phyloP scores from a whole-genome alignment of 1,139 yeast species.

The Keqinozyma sinolaborantium region DNA sequence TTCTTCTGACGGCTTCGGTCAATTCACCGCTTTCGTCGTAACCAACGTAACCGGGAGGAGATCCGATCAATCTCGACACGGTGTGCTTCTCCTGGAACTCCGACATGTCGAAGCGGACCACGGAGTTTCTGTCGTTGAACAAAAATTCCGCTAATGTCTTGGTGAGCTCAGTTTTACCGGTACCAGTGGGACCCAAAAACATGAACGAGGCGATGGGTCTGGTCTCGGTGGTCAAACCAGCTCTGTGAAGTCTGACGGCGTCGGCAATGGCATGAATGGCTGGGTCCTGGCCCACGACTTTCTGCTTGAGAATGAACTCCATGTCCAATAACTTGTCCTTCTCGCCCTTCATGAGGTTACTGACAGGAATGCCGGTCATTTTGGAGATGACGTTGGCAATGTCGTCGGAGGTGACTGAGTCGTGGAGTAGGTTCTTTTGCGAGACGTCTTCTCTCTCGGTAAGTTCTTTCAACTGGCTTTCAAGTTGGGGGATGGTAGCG shows the following conservation, averaged over 20 bases:
- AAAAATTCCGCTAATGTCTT: slow-evolving; percentile 88
- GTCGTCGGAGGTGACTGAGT: slow-evolving; percentile 90
- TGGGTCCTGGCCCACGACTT: slow-evolving; percentile 94
- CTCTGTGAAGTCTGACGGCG: slow-evolving; percentile 94
- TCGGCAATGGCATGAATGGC: slow-evolving; percentile 87
- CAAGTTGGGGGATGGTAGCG: slow-evolving; percentile 77
- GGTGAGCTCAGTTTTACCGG: slow-evolving; percentile 95
- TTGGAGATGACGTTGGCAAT: slow-evolving; percentile 88
- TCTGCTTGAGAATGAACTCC: slow-evolving; percentile 72
- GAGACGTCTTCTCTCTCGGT: slow-evolving; percentile 39
- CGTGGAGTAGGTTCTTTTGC: slow-evolving; percentile 59
- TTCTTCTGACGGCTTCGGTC: slow-evolving; percentile 92
- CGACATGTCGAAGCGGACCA: slow-evolving; percentile 93
- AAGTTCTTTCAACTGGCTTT: slow-evolving; percentile 47
- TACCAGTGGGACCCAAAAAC: slow-evolving; percentile 97
- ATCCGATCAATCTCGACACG: slow-evolving; percentile 86
- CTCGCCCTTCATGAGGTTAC: slow-evolving; percentile 88
- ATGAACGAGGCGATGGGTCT: slow-evolving; percentile 95
- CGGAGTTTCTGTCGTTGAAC: slow-evolving; percentile 83
- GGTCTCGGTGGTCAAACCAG: slow-evolving; percentile 90
- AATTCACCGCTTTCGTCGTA: slow-evolving; percentile 95
- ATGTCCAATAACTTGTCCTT: slow-evolving; percentile 84
- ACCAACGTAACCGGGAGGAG: slow-evolving; percentile 98
- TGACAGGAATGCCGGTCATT: slow-evolving; percentile 96
- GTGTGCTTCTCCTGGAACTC: slow-evolving; percentile 96